phyloP scores from a whole-genome alignment of 2,329 filamentous ascomycete genomes.

The Nemania serpens region DNA sequence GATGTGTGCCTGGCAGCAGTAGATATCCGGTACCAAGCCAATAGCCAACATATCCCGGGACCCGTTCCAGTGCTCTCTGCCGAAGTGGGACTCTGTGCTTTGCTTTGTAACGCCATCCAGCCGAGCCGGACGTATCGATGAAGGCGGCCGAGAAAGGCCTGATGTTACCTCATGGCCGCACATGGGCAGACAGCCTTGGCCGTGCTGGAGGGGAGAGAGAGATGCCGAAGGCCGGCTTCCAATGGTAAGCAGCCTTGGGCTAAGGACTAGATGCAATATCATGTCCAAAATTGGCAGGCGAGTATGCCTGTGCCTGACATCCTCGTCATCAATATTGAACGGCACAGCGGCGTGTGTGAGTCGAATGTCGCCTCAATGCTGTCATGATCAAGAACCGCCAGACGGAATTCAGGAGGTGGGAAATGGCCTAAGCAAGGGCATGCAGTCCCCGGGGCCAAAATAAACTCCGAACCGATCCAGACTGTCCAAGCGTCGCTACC shows the following conservation, averaged over 20 bases:
- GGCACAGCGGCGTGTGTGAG: conserved; percentile 14
- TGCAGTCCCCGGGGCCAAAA: conserved; percentile 18
- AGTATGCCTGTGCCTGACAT: conserved; percentile 15
- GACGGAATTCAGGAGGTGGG: conserved; percentile 21
- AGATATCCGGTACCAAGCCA: conserved; percentile 16
- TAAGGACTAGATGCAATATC: conserved; percentile 19
- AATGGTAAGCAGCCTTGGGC: conserved; percentile 22
- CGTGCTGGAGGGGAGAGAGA: conserved; percentile 17
- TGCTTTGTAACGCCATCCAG: conserved; percentile 19
- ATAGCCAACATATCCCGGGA: neutral
- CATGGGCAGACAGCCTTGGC: conserved; percentile 19
- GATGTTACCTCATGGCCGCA: conserved; percentile 18
- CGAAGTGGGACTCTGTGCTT: conserved; percentile 19
- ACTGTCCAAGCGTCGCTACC: conserved; percentile 9
- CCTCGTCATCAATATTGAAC: conserved; percentile 10
- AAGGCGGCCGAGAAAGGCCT: conserved; percentile 21
- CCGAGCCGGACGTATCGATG: conserved; percentile 11
- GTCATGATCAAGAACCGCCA: conserved; percentile 11
- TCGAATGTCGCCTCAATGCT: conserved; percentile 14
- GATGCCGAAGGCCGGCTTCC: conserved; percentile 27
- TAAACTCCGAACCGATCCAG: conserved; percentile 10
- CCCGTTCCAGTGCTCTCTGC: conserved; percentile 13
- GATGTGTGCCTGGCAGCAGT: conserved; percentile 8
- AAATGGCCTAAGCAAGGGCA: conserved; percentile 11
- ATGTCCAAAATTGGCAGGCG: conserved; percentile 25